These are phyloP conservation scores for Syncephalastrum racemosum DNA, from an alignment of 371 early-diverging fungal species.

Conservation along the genomic window DNA sequence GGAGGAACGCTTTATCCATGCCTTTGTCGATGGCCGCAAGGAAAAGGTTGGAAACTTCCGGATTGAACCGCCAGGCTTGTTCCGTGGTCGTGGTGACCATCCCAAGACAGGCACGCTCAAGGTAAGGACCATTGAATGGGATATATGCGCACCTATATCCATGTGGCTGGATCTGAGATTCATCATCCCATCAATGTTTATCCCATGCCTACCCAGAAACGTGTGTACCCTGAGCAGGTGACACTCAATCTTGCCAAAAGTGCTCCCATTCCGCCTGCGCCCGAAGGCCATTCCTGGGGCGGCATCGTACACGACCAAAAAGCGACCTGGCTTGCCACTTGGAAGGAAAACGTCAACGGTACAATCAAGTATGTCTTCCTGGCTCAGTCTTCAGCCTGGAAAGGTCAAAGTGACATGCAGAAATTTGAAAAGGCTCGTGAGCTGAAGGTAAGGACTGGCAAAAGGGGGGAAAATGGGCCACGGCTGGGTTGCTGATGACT, in stretches of 20 bases:
- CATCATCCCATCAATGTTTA: neutral
- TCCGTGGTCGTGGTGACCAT: constrained; percentile 96
- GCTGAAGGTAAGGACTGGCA: constrained; percentile 62
- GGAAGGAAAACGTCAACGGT: constrained; percentile 96
- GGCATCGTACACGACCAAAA: constrained; percentile 85
- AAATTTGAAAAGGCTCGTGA: constrained; percentile 96
- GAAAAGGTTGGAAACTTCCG: constrained; percentile 97
- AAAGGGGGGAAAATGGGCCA: neutral
- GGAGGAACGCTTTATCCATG: constrained; percentile 78
- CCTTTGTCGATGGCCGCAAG: constrained; percentile 84
- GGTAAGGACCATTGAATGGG: constrained; percentile 31
- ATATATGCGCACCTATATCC: neutral
- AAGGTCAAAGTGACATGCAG: constrained; percentile 92
- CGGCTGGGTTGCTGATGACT: neutral
- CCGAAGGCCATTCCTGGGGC: constrained; percentile 90
- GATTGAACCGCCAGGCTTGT: constrained; percentile 96
- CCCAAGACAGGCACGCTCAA: constrained; percentile 94
- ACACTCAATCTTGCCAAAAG: constrained; percentile 87
- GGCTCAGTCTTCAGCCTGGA: constrained; percentile 89
- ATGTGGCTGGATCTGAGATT: too few species aligned
- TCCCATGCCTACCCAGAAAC: constrained; percentile 41
- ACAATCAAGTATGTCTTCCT: constrained; percentile 93
- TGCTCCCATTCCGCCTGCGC: constrained; percentile 82
- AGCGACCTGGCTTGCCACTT: constrained; percentile 96
- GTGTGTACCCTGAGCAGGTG: constrained; percentile 91